Evolutionary conservation across 257 asterid species (phyloP).

Genomic region (Parsonsia alboflavescens): DNA sequence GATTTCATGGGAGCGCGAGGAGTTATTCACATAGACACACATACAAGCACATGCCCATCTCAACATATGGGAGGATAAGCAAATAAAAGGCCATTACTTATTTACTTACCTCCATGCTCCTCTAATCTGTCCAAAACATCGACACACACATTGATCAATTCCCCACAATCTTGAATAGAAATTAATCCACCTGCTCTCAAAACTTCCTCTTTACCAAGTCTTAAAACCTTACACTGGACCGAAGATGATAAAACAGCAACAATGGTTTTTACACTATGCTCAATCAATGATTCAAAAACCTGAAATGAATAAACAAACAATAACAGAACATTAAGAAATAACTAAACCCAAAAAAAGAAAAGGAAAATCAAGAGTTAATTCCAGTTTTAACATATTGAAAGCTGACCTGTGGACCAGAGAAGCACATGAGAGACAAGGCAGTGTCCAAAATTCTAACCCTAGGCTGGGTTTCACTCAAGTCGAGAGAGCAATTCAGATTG

Average conservation of each 20-base stretch:
- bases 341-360: not conserved
- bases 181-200: slow-evolving; percentile 54
- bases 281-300: slow-evolving; percentile 55
- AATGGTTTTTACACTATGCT: slow-evolving; percentile 44
- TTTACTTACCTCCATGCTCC: slow-evolving; percentile 37
- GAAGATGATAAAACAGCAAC: slow-evolving; percentile 55
- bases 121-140: slow-evolving; percentile 37
- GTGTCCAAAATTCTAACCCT: slow-evolving; percentile 51
- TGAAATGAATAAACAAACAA: slow-evolving; percentile 12
- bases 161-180: slow-evolving; percentile 32
- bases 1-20: too few relatives aligned
- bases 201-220: slow-evolving; percentile 28
- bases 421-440: slow-evolving; percentile 73
- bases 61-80: not conserved
- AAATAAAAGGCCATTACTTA: not conserved
- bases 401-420: slow-evolving; percentile 64
- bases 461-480: slow-evolving; percentile 40
- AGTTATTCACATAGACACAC: not conserved
- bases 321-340: not conserved
- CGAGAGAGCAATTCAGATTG: slow-evolving; percentile 57
- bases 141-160: slow-evolving; percentile 41
- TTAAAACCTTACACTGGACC: slow-evolving; percentile 42
- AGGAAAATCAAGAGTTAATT: not conserved
- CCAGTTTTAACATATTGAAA: not conserved
- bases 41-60: not conserved